Evolutionary conservation across 139 green algal genomes (phyloP).

Genomic region (Coelastrella sp.): DNA sequence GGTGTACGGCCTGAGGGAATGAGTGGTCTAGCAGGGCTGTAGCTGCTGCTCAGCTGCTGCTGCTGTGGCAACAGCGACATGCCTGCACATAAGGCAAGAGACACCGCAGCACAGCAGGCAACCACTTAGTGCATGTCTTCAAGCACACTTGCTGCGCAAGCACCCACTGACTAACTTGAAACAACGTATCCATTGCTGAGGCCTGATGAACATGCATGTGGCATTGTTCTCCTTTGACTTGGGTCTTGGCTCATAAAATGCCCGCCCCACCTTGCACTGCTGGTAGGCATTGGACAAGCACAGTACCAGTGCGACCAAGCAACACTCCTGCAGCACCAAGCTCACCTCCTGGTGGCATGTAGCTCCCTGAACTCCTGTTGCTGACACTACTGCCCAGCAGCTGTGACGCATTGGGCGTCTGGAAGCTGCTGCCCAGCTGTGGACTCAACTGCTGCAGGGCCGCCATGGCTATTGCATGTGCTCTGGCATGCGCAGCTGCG

Average conservation of each 20-base stretch:
- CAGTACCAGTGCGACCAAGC: not conserved
- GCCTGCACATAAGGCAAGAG: not conserved
- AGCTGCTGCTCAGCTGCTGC: constrained; percentile 41
- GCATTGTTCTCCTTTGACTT: too few species aligned
- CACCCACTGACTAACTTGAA: too few species aligned
- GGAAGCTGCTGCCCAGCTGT: constrained; percentile 45
- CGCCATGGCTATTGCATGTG: constrained; percentile 69
- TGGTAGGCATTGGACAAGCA: not conserved
- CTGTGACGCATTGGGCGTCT: constrained; percentile 42
- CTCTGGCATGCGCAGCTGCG: constrained; percentile 56
- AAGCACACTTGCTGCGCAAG: not conserved
- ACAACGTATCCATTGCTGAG: too few species aligned
- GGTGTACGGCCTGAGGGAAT: constrained; percentile 9
- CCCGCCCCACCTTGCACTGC: too few species aligned
- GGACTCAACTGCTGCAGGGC: constrained; percentile 65
- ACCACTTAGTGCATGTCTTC: not conserved
- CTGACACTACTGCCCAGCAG: constrained; percentile 31
- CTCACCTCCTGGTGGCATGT: constrained; percentile 29
- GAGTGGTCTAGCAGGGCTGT: constrained; percentile 35
- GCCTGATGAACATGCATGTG: too few species aligned
- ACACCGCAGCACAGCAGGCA: not conserved
- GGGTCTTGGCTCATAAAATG: too few species aligned
- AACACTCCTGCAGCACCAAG: not conserved
- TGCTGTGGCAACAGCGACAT: constrained; percentile 35
- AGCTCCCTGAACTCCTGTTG: constrained; percentile 26